Conservation (phyloP, 768 basidiomycete species). For the Lactarius indigo region DNA sequence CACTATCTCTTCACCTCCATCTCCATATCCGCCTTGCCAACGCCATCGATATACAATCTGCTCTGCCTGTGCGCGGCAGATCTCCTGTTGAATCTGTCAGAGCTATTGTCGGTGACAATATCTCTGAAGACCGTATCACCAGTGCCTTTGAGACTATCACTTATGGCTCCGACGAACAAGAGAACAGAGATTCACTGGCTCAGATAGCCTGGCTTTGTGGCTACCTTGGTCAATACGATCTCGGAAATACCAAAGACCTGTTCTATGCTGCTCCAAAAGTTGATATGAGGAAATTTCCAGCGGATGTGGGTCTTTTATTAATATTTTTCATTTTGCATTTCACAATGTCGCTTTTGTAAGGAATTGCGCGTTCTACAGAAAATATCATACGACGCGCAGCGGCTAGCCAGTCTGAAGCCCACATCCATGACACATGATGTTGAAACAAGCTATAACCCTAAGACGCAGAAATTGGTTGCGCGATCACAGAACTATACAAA, state of each 20-base stretch:
- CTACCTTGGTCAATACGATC: conserved; percentile 40
- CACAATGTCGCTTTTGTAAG: conserved; percentile 1
- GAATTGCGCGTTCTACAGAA: conserved; percentile 18
- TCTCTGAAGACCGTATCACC: conserved; percentile 27
- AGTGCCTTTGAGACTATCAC: conserved; percentile 25
- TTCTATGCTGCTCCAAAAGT: conserved; percentile 44
- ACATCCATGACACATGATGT: conserved; percentile 12
- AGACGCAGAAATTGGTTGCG: conserved; percentile 14
- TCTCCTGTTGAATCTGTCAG: conserved; percentile 42
- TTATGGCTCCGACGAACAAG: conserved; percentile 20
- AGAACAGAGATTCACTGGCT: conserved; percentile 21
- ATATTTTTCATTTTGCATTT: background rate
- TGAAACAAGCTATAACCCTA: conserved; percentile 8
- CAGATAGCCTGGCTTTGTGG: conserved; percentile 32
- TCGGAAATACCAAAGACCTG: conserved; percentile 33
- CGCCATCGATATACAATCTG: conserved; percentile 57
- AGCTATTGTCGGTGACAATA: conserved; percentile 27
- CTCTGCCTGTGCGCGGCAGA: conserved; percentile 37
- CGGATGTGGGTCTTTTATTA: conserved; percentile 32
- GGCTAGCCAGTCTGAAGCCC: conserved; percentile 13
- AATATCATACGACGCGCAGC: conserved; percentile 13
- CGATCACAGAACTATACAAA: conserved; percentile 15
- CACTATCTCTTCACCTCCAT: conserved; percentile 46
- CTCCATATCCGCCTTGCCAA: conserved; percentile 42
- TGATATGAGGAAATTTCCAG: conserved; percentile 39